Conservation (phyloP, 257 asterid genomes). For the Haberlea rhodopensis region DNA sequence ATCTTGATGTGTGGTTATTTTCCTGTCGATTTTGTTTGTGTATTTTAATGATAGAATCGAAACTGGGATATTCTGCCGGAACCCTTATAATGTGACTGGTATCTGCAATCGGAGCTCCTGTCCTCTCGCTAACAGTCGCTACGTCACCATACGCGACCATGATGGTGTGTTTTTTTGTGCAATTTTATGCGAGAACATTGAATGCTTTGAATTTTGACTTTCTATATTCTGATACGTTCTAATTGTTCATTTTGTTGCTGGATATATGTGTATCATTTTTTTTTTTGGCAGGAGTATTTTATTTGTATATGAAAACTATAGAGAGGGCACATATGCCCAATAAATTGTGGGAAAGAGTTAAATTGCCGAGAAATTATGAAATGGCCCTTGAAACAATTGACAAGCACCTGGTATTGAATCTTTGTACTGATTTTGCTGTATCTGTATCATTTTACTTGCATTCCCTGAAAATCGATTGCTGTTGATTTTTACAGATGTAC, state of each 20-base stretch:
- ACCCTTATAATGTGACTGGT: constrained; percentile 91
- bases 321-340: constrained; percentile 99
- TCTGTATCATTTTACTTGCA: neutral
- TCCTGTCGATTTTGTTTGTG: neutral
- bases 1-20: neutral
- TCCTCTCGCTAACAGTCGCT: constrained; percentile 97
- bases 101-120: constrained; percentile 95
- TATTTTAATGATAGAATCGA: constrained; percentile 48
- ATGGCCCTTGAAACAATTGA: constrained; percentile 88
- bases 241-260: constrained; percentile 10
- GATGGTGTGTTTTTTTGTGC: constrained; percentile 44
- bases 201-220: constrained; percentile 4
- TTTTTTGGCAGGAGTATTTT: constrained; percentile 71
- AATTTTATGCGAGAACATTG: neutral
- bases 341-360: constrained; percentile 94
- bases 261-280: neutral
- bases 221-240: neutral
- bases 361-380: constrained; percentile 85
- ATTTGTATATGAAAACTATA: constrained; percentile 92
- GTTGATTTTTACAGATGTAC: constrained; percentile 47
- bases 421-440: neutral
- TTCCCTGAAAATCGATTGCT: neutral
- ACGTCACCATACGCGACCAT: constrained; percentile 86
- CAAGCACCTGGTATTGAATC: constrained; percentile 76
- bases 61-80: constrained; percentile 86